These are phyloP conservation scores for Gypsophila paniculata DNA, from an alignment of 179 eudicot genomes.

Conservation along the genomic window DNA sequence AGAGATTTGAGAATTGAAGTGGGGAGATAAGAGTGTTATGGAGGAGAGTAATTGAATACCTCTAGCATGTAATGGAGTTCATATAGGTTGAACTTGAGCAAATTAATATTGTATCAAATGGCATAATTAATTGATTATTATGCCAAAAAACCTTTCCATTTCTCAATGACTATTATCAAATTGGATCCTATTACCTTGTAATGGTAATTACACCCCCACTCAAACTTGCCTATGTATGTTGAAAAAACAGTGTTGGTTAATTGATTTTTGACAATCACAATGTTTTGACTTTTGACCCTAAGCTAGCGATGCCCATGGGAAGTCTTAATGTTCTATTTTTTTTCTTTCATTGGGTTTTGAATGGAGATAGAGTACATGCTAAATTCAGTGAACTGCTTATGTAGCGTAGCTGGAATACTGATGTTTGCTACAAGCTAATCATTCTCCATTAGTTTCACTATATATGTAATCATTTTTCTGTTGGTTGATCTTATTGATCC, in stretches of 20 bases:
- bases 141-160: neutral
- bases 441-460: too few species aligned
- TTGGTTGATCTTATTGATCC: neutral
- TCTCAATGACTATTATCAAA: neutral
- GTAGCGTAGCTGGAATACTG: neutral
- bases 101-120: too few species aligned
- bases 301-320: too few species aligned
- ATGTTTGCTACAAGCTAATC: too few species aligned
- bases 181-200: neutral
- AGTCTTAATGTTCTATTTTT: too few species aligned
- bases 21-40: neutral
- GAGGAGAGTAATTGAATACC: neutral
- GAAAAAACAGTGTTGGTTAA: too few species aligned
- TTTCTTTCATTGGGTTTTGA: too few species aligned
- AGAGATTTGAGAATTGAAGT: constrained; percentile 9
- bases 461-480: too few species aligned
- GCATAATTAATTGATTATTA: neutral
- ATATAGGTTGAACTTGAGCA: constrained; percentile 8
- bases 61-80: neutral
- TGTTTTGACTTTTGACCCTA: too few species aligned
- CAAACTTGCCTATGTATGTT: too few species aligned
- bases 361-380: neutral
- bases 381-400: neutral
- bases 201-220: too few species aligned
- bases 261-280: too few species aligned